phyloP scores from a whole-genome alignment of 1,284 basidiomycete species.

The Sutorius eximius region DNA sequence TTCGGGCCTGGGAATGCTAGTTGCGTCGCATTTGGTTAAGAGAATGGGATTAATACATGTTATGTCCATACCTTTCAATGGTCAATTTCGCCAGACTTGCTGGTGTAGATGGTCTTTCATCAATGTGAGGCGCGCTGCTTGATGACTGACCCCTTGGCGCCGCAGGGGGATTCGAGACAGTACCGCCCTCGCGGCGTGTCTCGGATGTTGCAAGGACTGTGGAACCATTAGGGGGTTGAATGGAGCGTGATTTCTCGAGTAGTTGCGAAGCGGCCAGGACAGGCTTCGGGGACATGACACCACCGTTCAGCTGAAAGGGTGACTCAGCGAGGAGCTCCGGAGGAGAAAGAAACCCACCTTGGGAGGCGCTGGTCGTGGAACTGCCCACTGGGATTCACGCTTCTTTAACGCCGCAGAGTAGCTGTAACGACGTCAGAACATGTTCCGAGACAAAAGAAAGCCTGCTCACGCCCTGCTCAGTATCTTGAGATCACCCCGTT shows the following conservation, averaged over 20 bases:
- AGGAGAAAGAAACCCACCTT: conserved; percentile 13
- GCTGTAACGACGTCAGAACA: conserved; percentile 36
- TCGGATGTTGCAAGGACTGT: conserved; percentile 27
- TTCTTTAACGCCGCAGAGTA: conserved; percentile 73
- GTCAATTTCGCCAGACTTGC: conserved; percentile 51
- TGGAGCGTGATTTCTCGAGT: conserved; percentile 43
- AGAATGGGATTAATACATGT: not conserved
- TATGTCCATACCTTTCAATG: conserved; percentile 60
- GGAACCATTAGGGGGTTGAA: conserved; percentile 40
- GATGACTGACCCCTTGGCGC: conserved; percentile 56
- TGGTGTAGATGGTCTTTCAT: conserved; percentile 29
- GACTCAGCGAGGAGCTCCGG: conserved; percentile 20
- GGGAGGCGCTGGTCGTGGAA: conserved; percentile 38
- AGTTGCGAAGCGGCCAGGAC: conserved; percentile 25
- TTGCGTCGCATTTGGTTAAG: conserved; percentile 6
- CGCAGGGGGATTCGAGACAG: conserved; percentile 46
- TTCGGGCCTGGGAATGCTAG: conserved; percentile 71
- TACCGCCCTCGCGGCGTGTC: conserved; percentile 23
- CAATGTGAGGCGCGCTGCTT: conserved; percentile 23
- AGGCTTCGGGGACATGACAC: conserved; percentile 40
- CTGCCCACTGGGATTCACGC: conserved; percentile 59
- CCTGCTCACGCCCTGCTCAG: conserved; percentile 68
- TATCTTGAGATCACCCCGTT: conserved; percentile 80
- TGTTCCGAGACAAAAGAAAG: not conserved
- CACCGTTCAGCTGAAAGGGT: conserved; percentile 35